A percentile compares a stretch with the other conserved stretches of the same genome.
Conservation (phyloP, 1,284 basidiomycete genomes). For the Fomitiporia mediterranea region DNA sequence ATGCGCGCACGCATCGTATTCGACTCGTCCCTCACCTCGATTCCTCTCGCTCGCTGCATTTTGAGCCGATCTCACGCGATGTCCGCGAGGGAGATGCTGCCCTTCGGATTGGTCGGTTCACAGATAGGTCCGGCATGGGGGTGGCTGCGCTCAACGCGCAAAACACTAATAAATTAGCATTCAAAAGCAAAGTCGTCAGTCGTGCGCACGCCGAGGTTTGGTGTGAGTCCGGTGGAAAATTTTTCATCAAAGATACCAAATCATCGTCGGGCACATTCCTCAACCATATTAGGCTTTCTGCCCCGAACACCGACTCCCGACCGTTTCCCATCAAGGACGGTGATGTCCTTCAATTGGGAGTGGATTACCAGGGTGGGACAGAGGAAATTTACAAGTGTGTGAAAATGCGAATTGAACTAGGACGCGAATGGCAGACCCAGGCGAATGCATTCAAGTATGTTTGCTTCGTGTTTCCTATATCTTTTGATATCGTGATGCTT, state of each 20-base stretch:
- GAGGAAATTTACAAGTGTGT: constrained; percentile 98
- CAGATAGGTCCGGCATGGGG: constrained; percentile 72
- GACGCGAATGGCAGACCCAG: constrained; percentile 84
- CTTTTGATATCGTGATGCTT: constrained; percentile 8
- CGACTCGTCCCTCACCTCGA: constrained; percentile 95
- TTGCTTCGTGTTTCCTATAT: background rate
- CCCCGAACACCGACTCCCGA: constrained; percentile 78
- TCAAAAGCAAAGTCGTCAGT: constrained; percentile 95
- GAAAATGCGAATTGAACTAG: constrained; percentile 92
- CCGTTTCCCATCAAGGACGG: constrained; percentile 87
- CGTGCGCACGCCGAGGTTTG: constrained; percentile 94
- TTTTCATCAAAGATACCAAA: constrained; percentile 91
- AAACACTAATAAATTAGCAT: constrained; percentile 82
- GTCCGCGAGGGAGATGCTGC: constrained; percentile 62
- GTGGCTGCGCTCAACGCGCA: constrained; percentile 66
- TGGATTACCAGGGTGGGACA: constrained; percentile 96
- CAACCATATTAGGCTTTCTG: constrained; percentile 87
- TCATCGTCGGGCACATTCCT: constrained; percentile 92
- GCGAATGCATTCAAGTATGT: constrained; percentile 95
- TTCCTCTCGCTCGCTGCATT: constrained; percentile 82
- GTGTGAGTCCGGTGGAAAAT: constrained; percentile 62
- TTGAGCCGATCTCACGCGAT: constrained; percentile 90
- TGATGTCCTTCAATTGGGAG: constrained; percentile 92
- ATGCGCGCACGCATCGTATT: constrained; percentile 13
- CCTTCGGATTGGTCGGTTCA: constrained; percentile 89